Percentiles rank a stretch among this genome's conserved stretches.
These are phyloP conservation scores for Aspergillus conjunctus DNA, from an alignment of 495 filamentous ascomycete genomes.

Conservation along the genomic window DNA sequence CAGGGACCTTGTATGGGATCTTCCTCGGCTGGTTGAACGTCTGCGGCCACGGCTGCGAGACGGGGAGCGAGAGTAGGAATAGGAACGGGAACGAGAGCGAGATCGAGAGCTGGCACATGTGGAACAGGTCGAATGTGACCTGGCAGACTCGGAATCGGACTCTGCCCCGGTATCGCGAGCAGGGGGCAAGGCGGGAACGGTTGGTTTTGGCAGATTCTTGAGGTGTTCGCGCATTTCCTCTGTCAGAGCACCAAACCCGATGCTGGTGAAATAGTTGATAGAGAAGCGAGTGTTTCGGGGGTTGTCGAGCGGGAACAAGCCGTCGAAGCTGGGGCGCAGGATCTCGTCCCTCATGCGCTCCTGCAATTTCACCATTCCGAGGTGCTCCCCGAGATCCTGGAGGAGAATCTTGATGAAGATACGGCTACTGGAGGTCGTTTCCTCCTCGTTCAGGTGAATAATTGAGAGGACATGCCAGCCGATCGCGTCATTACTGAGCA, in stretches of 20 bases:
- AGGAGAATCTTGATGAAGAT: slow-evolving; percentile 99
- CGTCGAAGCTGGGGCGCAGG: slow-evolving; percentile 75
- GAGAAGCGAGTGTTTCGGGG: slow-evolving; percentile 90
- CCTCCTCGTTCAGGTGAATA: slow-evolving; percentile 91
- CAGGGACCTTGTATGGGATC: slow-evolving; percentile 43
- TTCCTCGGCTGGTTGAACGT: slow-evolving; percentile 31
- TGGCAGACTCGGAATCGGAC: slow-evolving; percentile 58
- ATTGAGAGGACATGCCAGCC: slow-evolving; percentile 87
- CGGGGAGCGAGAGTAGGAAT: slow-evolving; percentile 45
- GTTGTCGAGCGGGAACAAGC: slow-evolving; percentile 87
- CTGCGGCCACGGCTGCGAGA: slow-evolving; percentile 34
- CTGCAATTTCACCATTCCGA: slow-evolving; percentile 79
- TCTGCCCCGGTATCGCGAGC: slow-evolving; percentile 54
- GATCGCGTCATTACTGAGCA: slow-evolving; percentile 82
- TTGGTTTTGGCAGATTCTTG: slow-evolving; percentile 80
- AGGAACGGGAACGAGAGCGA: slow-evolving; percentile 44
- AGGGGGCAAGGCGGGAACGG: slow-evolving; percentile 65
- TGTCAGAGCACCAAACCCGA: slow-evolving; percentile 91
- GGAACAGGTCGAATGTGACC: slow-evolving; percentile 57
- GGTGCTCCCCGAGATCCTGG: slow-evolving; percentile 83
- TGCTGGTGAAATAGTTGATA: slow-evolving; percentile 98
- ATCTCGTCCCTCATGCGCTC: slow-evolving; percentile 74
- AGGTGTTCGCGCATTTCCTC: slow-evolving; percentile 92
- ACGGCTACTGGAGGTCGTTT: slow-evolving; percentile 90
- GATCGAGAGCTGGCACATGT: slow-evolving; percentile 41